Conservation (phyloP, 768 basidiomycete genomes). For the Lactarius pseudohatsudake region DNA sequence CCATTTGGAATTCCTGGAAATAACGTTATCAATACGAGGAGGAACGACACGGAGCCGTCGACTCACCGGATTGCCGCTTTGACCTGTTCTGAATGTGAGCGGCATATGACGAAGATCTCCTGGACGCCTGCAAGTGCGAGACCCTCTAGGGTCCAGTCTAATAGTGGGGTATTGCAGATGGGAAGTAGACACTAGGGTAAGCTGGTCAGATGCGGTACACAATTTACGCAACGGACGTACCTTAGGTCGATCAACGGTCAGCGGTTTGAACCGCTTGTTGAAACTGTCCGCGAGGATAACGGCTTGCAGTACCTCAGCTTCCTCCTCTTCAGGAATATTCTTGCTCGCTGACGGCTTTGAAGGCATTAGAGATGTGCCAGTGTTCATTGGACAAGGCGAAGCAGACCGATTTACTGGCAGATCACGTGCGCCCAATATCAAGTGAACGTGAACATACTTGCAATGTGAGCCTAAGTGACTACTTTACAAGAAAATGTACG, state of each 20-base stretch:
- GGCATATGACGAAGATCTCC: conserved; percentile 93
- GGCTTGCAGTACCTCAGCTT: conserved; percentile 89
- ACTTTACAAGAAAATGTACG: conserved; percentile 60
- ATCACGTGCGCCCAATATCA: not conserved
- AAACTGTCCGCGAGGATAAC: conserved; percentile 96
- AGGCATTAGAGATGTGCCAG: conserved; percentile 47
- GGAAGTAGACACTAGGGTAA: conserved; percentile 78
- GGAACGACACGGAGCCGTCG: conserved; percentile 8
- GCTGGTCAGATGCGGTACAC: conserved; percentile 8
- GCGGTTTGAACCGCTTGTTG: conserved; percentile 88
- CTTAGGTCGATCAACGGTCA: conserved; percentile 85
- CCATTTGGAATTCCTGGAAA: conserved; percentile 76
- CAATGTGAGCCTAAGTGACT: conserved; percentile 37
- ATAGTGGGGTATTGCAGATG: conserved; percentile 87
- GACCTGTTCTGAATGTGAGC: conserved; percentile 85
- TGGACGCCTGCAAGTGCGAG: conserved; percentile 93
- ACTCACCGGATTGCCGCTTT: conserved; percentile 81
- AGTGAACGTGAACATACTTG: conserved; percentile 20
- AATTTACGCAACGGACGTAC: conserved; percentile 40
- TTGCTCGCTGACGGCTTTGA: conserved; percentile 59
- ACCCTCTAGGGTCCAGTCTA: conserved; percentile 97
- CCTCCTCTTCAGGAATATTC: conserved; percentile 64
- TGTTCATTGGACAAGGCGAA: not conserved
- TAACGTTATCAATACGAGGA: not conserved
- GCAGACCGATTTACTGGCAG: not conserved